A percentile compares a stretch with the other conserved stretches of the same genome.
These are phyloP conservation scores for Protostelium mycophagum DNA, from an alignment of 78 protist genomes.

Conservation along the genomic window DNA sequence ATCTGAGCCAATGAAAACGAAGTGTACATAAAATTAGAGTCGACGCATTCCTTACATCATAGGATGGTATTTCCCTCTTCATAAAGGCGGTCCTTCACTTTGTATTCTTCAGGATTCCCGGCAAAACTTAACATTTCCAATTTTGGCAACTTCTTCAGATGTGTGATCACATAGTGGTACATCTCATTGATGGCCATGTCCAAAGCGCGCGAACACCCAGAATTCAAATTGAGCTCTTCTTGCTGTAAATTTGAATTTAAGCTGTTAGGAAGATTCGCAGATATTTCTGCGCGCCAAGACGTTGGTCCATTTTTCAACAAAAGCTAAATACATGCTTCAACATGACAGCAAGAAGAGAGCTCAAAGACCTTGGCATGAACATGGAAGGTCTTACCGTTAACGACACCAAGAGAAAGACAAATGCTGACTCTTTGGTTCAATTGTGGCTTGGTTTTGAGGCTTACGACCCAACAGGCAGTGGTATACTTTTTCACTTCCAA, in stretches of 20 bases:
- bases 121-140: slow-evolving; percentile 1
- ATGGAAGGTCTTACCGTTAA: background rate
- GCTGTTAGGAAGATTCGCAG: too few relatives aligned
- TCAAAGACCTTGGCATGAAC: background rate
- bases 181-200: slow-evolving; percentile 5
- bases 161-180: background rate
- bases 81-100: background rate
- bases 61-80: slow-evolving; percentile 5
- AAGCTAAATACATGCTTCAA: too few relatives aligned
- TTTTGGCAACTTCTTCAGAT: background rate
- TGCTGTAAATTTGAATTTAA: too few relatives aligned
- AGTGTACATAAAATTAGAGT: too few relatives aligned
- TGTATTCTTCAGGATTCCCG: slow-evolving; percentile 9
- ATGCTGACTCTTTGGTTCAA: background rate
- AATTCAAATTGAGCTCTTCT: too few relatives aligned
- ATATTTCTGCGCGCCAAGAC: too few relatives aligned
- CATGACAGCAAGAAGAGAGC: too few relatives aligned
- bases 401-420: background rate
- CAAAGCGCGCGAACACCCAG: too few relatives aligned
- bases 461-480: background rate
- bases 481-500: too few relatives aligned
- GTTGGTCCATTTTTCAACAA: too few relatives aligned
- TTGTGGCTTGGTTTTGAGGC: background rate
- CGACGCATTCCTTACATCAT: too few relatives aligned
- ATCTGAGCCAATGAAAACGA: too few relatives aligned